Evolutionary conservation across 345 rosid species (phyloP).

Genomic region (Mercurialis annua): DNA sequence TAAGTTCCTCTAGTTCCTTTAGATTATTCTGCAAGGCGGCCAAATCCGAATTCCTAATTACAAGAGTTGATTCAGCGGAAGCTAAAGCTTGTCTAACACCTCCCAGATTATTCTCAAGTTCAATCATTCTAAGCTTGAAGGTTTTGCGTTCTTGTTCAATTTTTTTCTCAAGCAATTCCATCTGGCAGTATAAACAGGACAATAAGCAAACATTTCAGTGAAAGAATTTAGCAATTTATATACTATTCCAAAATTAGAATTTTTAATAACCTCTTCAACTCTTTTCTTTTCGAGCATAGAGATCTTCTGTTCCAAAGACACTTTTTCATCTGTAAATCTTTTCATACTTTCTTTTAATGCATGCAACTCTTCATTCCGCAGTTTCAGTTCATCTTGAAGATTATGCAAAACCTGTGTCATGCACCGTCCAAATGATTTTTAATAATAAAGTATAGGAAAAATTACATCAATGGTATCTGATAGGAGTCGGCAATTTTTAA

Average conservation of each 20-base stretch:
- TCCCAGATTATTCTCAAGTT: slow-evolving; percentile 68
- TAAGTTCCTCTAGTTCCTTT: slow-evolving; percentile 83
- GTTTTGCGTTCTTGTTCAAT: slow-evolving; percentile 64
- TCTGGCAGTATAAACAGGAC: slow-evolving; percentile 36
- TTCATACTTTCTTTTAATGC: slow-evolving; percentile 49
- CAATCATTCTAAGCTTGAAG: slow-evolving; percentile 53
- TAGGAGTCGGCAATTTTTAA: too few relatives aligned
- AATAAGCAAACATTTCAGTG: background rate
- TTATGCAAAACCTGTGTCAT: slow-evolving; percentile 43
- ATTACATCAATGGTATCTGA: too few relatives aligned
- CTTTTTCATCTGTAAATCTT: slow-evolving; percentile 53
- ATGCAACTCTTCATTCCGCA: slow-evolving; percentile 52
- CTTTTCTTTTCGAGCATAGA: slow-evolving; percentile 54
- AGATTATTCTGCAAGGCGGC: slow-evolving; percentile 53
- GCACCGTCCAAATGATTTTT: slow-evolving; percentile 21
- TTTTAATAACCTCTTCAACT: slow-evolving; percentile 60
- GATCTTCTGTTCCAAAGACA: slow-evolving; percentile 55
- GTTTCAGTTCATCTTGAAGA: slow-evolving; percentile 65
- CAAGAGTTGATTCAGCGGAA: slow-evolving; percentile 49
- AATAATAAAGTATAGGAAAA: too few relatives aligned
- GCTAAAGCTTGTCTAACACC: slow-evolving; percentile 47
- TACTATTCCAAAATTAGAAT: slow-evolving; percentile 6
- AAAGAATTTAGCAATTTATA: background rate
- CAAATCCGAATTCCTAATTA: slow-evolving; percentile 49
- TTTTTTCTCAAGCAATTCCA: slow-evolving; percentile 46